A percentile compares a stretch with the other conserved stretches of the same genome.
These are phyloP conservation scores for Blastobotrys proliferans DNA, from an alignment of 1,139 yeast species.

Conservation along the genomic window DNA sequence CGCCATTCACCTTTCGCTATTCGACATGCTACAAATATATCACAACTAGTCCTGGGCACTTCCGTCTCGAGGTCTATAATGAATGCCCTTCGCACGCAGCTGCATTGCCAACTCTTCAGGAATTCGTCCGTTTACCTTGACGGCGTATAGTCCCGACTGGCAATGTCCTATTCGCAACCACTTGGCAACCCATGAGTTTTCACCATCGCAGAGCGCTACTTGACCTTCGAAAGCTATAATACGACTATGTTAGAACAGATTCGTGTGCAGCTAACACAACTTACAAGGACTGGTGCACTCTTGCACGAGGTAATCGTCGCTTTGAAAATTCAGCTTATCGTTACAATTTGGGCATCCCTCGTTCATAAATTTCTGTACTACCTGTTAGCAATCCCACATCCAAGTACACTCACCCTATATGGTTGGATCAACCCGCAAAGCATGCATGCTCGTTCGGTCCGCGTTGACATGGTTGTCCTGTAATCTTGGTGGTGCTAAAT, in stretches of 20 bases:
- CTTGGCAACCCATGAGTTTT: constrained; percentile 91
- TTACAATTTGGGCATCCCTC: constrained; percentile 98
- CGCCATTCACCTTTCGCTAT: too few relatives aligned
- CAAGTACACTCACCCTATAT: constrained; percentile 39
- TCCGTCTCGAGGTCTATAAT: constrained; percentile 95
- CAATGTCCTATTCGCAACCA: constrained; percentile 94
- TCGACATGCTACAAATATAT: too few relatives aligned
- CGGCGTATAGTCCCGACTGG: constrained; percentile 86
- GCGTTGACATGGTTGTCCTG: constrained; percentile 44
- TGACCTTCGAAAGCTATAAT: constrained; percentile 75
- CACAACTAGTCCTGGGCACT: constrained; percentile 66
- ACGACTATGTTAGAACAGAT: neutral
- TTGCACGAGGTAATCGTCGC: constrained; percentile 78
- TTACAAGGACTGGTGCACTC: constrained; percentile 87
- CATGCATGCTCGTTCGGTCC: constrained; percentile 94
- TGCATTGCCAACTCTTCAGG: constrained; percentile 82
- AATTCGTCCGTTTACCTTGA: constrained; percentile 84
- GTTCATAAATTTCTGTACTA: constrained; percentile 53
- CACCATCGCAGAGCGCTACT: constrained; percentile 85
- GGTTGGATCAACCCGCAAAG: constrained; percentile 90
- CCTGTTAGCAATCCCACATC: neutral
- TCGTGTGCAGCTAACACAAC: constrained; percentile 15
- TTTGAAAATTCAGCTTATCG: constrained; percentile 71
- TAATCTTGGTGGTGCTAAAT: neutral
- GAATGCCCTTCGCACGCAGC: constrained; percentile 66